Base-by-base conservation (phyloP, 208 protist species). In the Vickermania ingenoplastis region DNA sequence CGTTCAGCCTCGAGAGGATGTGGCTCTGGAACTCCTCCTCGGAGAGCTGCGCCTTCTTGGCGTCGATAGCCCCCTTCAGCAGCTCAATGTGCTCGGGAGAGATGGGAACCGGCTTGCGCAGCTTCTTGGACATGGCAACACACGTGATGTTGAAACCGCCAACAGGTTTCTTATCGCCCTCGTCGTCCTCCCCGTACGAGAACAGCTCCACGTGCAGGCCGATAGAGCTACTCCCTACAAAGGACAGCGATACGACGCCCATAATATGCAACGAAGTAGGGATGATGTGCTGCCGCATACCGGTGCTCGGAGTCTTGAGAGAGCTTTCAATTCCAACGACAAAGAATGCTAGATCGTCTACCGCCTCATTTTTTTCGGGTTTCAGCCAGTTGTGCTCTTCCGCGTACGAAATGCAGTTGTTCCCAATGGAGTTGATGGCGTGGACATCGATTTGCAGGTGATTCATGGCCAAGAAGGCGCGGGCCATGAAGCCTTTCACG, bases 201-300 rank as follows among this genome's bases (percentile, higher is more conserved):
- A 64, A 73, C 24, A 89, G 55, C n/a, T 69, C 57, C 14, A 54
- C 59, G 62, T 73, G 69, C 5, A 89, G 53, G 26, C 68, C 70
- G 66, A 83, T 81, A 25, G 75, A 83, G 66, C 64, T 81, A 57
- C 26, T 78, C 30, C 82, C 82, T 0, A 89, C 73, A 63, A 89
- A 50, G 55, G 59, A 59, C 23, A 83, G 75, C 26, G 65, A 61
- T 1, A 58, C 67, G 31, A 31, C 70, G 7, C 60, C 69, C 45
- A 83, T 51, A 21, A 86, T 25, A 31, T 69, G 76, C 1, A 75
- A 77, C 11, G 76, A 67, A 23, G 67, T 73, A 11, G 67, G 73
- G 1, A 60, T 57, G 22, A 56, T 59, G 48, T 71, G 41, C 21
- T 82, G 73, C 57, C 67, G 51, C 0, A 69, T 66, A 14, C 23